phyloP scores from a whole-genome alignment of 345 rosid genomes.

The Eucalyptus paniculata region DNA sequence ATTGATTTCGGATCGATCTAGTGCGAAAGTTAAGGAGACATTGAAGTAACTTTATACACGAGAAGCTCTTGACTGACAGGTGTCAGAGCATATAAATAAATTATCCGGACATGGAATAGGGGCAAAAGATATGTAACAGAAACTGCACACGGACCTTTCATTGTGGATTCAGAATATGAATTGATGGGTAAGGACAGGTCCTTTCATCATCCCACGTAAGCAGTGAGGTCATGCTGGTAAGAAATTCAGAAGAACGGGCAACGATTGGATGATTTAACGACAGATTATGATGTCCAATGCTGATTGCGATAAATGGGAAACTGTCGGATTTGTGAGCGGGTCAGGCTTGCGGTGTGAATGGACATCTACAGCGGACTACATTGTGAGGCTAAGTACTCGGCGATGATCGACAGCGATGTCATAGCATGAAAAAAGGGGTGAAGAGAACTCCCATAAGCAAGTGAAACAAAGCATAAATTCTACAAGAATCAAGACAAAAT shows the following conservation, averaged over 20 bases:
- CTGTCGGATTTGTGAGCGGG: neutral
- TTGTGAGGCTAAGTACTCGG: neutral
- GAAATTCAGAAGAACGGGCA: neutral
- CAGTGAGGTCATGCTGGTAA: neutral
- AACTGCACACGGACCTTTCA: neutral
- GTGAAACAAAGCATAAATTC: neutral
- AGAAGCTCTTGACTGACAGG: neutral
- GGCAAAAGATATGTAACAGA: rapidly evolving
- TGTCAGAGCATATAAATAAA: neutral
- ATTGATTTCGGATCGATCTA: neutral
- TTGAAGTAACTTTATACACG: neutral
- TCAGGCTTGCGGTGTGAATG: neutral
- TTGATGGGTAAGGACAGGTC: neutral
- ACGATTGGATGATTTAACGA: neutral
- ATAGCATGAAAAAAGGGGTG: neutral
- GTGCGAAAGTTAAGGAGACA: neutral
- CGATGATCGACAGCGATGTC: rapidly evolving
- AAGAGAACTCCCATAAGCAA: neutral
- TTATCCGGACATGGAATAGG: neutral
- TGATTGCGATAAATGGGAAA: neutral
- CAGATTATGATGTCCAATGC: neutral
- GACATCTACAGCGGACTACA: neutral
- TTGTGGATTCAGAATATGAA: neutral
- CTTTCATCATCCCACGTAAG: neutral
- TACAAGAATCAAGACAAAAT: neutral